phyloP scores from a whole-genome alignment of 1,284 basidiomycete species.

The Trametes versicolor region DNA sequence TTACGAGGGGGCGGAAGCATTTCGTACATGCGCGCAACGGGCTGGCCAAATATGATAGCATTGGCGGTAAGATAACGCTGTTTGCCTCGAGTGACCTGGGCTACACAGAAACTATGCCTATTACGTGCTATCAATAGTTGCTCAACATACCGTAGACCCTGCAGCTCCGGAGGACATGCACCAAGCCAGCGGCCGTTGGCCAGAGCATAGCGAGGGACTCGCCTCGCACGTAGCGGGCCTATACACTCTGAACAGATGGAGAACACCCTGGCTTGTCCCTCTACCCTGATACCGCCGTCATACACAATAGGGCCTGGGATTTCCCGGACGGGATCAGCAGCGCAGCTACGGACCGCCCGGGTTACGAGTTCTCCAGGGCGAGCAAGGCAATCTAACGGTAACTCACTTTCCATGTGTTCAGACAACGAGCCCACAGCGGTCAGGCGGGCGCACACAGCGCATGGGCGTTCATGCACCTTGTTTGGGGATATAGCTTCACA shows the following conservation, averaged over 20 bases:
- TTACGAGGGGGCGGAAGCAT: conserved; percentile 17
- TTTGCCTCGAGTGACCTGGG: conserved; percentile 8
- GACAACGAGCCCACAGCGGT: background rate
- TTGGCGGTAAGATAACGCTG: conserved; percentile 21
- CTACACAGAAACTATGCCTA: conserved; percentile 20
- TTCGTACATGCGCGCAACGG: conserved; percentile 13
- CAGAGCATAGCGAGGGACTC: background rate
- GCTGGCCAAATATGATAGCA: conserved; percentile 21
- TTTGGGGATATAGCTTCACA: background rate
- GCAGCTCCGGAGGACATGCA: background rate
- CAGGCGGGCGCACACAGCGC: background rate
- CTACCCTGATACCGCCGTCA: background rate
- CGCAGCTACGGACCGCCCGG: background rate
- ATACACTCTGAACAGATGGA: background rate
- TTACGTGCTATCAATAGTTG: conserved; percentile 17
- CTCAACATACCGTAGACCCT: conserved; percentile 7
- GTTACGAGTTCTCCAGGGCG: background rate
- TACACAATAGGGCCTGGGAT: background rate
- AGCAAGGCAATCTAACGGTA: background rate
- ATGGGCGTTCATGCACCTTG: background rate
- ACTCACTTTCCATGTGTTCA: background rate
- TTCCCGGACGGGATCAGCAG: background rate
- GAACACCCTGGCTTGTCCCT: background rate
- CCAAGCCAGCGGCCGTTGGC: conserved; percentile 14
- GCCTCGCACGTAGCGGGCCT: background rate